Evolutionary conservation across 2,329 filamentous ascomycete genomes (phyloP), one percentile per base, ranked within the genome.

Genomic region (Ascosphaera apis): DNA sequence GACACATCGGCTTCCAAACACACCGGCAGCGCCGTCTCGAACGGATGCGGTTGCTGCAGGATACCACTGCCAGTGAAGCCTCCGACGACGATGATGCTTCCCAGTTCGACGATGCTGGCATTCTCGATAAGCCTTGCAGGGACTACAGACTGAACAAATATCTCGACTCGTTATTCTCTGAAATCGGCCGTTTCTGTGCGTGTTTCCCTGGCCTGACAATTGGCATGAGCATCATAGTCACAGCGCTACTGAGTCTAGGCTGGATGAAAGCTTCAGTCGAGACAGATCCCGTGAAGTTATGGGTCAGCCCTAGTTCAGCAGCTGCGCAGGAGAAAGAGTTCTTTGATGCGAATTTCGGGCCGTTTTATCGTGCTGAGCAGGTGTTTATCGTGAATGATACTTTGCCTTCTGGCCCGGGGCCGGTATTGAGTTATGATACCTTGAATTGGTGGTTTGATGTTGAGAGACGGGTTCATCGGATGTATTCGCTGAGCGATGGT

Each of bases 291-390:
- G 88, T 91, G 8, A 73, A 79, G 34, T 62, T 98, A 6, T 98
- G 88, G 88, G 88, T 98, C n/a, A 84, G 86, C 47, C 88, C 88
- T 5, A 77, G 78, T 6, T 95, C 88, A 3, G 70, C 74, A 34
- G 86, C 91, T 15, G 88, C 88, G 0, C 69, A 82, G 50, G 86
- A 98, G 52, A 98, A 98, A 58, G 67, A 68, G 1, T 98, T 91
- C 51, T 98, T 95, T 44, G 91, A 98, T 51, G 54, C 69, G 25
- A 83, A 82, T 46, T 98, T 98, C 51, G 91, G 88, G 0, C 83
- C 86, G 0, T 98, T 98, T 50, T 98, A 88, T 56, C 78, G 88
- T 30, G 78, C 84, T 0, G 80, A 98, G 53, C 88, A 98, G 56
- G 71, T 75, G 1, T 98, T 98, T 53, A 55, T 98, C 11, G 82